Evolutionary conservation across 176 grass and related monocot species (phyloP).

Genomic region (Oryza glaberrima): DNA sequence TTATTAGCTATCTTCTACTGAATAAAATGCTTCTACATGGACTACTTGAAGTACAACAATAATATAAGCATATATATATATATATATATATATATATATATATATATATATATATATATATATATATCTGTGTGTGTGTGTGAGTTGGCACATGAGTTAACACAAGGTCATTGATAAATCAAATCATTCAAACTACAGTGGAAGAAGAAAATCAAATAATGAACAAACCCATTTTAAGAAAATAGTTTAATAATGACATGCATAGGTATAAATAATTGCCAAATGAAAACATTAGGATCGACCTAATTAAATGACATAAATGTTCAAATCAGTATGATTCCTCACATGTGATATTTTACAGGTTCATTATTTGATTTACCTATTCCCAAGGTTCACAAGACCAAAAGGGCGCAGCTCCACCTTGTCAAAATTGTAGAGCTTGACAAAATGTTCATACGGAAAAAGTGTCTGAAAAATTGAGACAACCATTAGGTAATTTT

Average conservation of each 20-base stretch:
- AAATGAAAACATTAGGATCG: slow-evolving; percentile 19
- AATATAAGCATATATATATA: neutral
- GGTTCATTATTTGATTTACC: slow-evolving; percentile 60
- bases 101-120: too few species aligned
- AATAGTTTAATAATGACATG: slow-evolving; percentile 20
- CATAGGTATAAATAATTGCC: slow-evolving; percentile 31
- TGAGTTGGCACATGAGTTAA: neutral
- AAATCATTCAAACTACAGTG: neutral
- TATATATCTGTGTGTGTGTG: too few species aligned
- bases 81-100: too few species aligned
- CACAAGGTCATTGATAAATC: slow-evolving; percentile 2
- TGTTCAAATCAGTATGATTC: slow-evolving; percentile 4
- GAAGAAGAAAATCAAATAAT: slow-evolving; percentile 4
- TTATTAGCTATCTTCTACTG: neutral
- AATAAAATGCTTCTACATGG: slow-evolving; percentile 21
- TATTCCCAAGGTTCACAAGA: slow-evolving; percentile 84
- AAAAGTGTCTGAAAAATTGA: slow-evolving; percentile 62
- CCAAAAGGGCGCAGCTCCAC: slow-evolving; percentile 78
- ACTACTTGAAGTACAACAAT: slow-evolving; percentile 10
- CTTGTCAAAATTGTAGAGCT: slow-evolving; percentile 78
- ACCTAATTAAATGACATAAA: slow-evolving; percentile 17
- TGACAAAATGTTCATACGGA: slow-evolving; percentile 68
- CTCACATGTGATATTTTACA: slow-evolving; percentile 9
- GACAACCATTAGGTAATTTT: slow-evolving; percentile 38
- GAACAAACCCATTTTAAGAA: neutral